Conservation (phyloP, 140 eudicot genomes). For the Erigeron philadelphicus region DNA sequence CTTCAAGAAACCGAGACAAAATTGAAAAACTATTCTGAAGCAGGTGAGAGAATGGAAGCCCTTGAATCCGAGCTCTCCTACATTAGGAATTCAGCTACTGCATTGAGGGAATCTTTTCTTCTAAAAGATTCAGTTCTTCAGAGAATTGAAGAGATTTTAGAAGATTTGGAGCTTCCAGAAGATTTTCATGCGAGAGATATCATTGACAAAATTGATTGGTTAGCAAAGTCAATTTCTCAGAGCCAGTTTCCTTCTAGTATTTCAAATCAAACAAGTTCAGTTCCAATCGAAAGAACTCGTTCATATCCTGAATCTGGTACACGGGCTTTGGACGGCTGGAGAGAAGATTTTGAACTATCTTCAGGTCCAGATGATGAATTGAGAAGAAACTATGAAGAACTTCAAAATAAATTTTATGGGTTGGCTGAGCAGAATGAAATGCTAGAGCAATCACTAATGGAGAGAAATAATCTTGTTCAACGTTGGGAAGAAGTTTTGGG, state of each 20-base stretch:
- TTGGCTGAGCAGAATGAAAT: constrained; percentile 97
- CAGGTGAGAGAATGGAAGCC: constrained; percentile 97
- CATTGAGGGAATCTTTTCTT: constrained; percentile 85
- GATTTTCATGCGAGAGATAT: constrained; percentile 71
- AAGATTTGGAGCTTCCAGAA: constrained; percentile 88
- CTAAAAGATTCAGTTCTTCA: constrained; percentile 88
- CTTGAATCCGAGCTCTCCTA: constrained; percentile 95
- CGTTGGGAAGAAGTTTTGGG: constrained; percentile 83
- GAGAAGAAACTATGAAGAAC: constrained; percentile 64
- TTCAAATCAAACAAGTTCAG: constrained; percentile 56
- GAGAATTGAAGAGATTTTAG: constrained; percentile 81
- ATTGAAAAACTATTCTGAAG: constrained; percentile 78
- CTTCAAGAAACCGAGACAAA: constrained; percentile 70
- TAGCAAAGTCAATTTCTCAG: constrained; percentile 68
- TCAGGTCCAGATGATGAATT: constrained; percentile 50
- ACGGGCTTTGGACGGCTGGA: constrained; percentile 46
- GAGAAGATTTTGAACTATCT: constrained; percentile 48
- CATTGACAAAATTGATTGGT: constrained; percentile 84
- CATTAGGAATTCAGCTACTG: constrained; percentile 97
- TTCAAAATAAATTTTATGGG: constrained; percentile 72
- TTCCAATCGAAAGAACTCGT: constrained; percentile 42
- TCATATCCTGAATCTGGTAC: constrained; percentile 60
- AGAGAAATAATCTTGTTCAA: constrained; percentile 78
- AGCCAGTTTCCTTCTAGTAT: constrained; percentile 43
- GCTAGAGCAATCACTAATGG: constrained; percentile 95